Evolutionary conservation across 192 early-diverging fungal genomes (phyloP).

Genomic region (Allomyces macrogynus): DNA sequence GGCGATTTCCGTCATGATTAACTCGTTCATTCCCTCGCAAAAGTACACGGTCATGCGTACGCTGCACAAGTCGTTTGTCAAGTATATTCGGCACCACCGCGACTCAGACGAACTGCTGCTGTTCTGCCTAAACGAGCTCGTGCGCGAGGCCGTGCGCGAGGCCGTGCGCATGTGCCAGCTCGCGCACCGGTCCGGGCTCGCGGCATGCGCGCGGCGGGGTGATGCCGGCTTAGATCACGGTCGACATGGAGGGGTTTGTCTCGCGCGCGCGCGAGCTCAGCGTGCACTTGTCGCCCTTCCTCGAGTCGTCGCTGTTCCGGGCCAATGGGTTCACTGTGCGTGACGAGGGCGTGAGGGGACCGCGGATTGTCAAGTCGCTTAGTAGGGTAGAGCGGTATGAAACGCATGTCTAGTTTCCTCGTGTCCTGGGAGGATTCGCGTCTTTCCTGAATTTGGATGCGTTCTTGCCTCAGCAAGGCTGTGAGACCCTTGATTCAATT

Average conservation of each 20-base stretch:
- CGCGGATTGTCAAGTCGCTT: conserved; percentile 13
- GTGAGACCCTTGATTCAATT: too few species aligned
- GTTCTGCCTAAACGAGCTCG: conserved; percentile 48
- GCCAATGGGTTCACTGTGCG: conserved; percentile 20
- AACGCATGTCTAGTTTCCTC: too few species aligned
- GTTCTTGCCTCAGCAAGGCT: too few species aligned
- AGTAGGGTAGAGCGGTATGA: too few species aligned
- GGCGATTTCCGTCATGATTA: conserved; percentile 71
- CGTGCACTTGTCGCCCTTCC: conserved; percentile 32
- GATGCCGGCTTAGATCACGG: conserved; percentile 31
- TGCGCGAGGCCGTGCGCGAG: too few species aligned
- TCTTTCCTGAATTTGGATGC: too few species aligned
- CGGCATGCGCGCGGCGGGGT: conserved; percentile 2
- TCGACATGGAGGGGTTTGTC: conserved; percentile 38
- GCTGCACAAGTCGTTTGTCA: conserved; percentile 64
- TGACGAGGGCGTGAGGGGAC: background rate
- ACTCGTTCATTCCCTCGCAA: conserved; percentile 79
- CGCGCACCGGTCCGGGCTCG: conserved; percentile 14
- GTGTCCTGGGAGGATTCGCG: too few species aligned
- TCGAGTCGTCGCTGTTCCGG: conserved; percentile 22
- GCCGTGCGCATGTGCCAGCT: conserved; percentile 52
- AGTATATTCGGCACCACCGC: conserved; percentile 52
- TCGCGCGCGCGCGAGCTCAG: conserved; percentile 29
- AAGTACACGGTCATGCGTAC: conserved; percentile 75
- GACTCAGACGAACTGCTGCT: conserved; percentile 68